Base-by-base conservation (phyloP, 352 stramenopile genomes). In the Globisporangium recalcitrans region DNA sequence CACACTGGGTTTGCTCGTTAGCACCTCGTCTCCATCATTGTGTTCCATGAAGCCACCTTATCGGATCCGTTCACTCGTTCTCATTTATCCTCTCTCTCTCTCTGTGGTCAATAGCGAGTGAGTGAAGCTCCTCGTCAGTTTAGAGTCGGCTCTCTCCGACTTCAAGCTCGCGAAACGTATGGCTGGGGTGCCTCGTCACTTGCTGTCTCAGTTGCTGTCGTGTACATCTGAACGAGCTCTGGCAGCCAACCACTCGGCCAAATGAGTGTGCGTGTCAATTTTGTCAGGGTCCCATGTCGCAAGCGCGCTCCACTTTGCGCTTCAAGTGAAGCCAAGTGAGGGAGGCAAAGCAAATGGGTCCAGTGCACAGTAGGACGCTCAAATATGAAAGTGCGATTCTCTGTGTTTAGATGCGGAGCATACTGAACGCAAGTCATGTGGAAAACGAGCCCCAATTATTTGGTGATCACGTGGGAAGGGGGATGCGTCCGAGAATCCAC, bases 391-490 rank as follows among this genome's bases (percentile, higher is more conserved):
- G 27, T 14, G 6, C 26, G 13, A 6, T 24, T 57, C 2, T 42
- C 19, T n/a, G 26, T 19, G 2, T 13, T 29, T 27, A 22, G 34
- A 54, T 32, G 21, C 0, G 4, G 51, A 26, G n/a, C 16, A 24
- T 57, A 57, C 51, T 57, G 51, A 57, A 57, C 51, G 51, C 51
- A 57, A 57, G 51, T 57, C 51, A 57, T 44, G 51, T 57, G 36
- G 36, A n/a, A n/a, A n/a, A n/a, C 14, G 0, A 4, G 36, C 27
- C 7, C 13, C 21, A 57, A 57, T 40, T 44, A 57, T 57, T 38
- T 57, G 27, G 27, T 57, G 51, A 52, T 53, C 47, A 34, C 24
- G 24, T 53, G 47, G 19, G n/a, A 32, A 44, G n/a, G 36, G 36
- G 36, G 36, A 44, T 44, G 36, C 14, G 36, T 44, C 36, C 16